These are phyloP conservation scores for Paspalum notatum DNA, from an alignment of 176 grass and related monocot genomes.

Conservation along the genomic window DNA sequence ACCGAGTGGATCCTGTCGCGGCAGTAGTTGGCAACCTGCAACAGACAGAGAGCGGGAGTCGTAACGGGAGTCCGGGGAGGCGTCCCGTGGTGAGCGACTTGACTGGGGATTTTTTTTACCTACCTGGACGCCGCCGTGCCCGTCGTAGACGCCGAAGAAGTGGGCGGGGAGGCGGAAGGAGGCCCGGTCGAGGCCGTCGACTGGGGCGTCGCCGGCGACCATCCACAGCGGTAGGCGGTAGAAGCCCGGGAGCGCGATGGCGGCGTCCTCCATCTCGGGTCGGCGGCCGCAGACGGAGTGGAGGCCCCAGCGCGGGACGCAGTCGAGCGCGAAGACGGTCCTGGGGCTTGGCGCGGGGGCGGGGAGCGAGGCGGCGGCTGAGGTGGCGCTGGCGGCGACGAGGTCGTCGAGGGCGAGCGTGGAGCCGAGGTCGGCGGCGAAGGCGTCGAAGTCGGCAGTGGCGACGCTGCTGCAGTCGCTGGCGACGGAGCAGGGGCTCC, in stretches of 20 bases:
- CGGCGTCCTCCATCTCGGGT: slow-evolving; percentile 88
- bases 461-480: slow-evolving; percentile 89
- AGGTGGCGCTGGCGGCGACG: neutral
- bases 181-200: slow-evolving; percentile 64
- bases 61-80: neutral
- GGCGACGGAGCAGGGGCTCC: slow-evolving; percentile 75
- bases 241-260: slow-evolving; percentile 43
- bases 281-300: slow-evolving; percentile 67
- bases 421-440: slow-evolving; percentile 38
- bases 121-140: slow-evolving; percentile 79
- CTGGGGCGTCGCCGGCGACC: slow-evolving; percentile 54
- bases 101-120: no score
- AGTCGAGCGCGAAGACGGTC: slow-evolving; percentile 69
- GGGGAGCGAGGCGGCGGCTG: neutral
- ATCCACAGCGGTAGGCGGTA: slow-evolving; percentile 68
- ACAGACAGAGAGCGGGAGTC: neutral
- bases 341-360: neutral
- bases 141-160: slow-evolving; percentile 87
- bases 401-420: slow-evolving; percentile 42
- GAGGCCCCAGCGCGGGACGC: slow-evolving; percentile 76
- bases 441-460: slow-evolving; percentile 60
- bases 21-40: slow-evolving; percentile 72
- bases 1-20: slow-evolving; percentile 53
- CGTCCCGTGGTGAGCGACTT: neutral
- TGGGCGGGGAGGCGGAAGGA: slow-evolving; percentile 68